Evolutionary conservation across 2,329 filamentous ascomycete genomes (phyloP).

Genomic region (Chalaropsis ovoidea): DNA sequence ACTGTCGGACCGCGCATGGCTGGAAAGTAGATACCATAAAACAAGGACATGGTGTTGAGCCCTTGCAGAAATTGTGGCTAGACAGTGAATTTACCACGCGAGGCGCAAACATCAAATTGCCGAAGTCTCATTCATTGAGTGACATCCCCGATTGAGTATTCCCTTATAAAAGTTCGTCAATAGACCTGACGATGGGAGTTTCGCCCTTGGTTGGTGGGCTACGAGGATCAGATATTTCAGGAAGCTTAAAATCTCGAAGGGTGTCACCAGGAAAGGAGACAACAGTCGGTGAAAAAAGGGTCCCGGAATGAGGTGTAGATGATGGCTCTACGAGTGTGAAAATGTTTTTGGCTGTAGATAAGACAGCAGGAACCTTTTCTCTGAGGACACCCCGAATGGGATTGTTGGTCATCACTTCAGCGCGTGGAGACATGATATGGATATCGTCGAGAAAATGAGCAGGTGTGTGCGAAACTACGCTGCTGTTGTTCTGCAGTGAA

Average conservation of each 20-base stretch:
- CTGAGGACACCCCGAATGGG: slow-evolving; percentile 42
- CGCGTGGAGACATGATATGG: slow-evolving; percentile 59
- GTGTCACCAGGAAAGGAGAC: slow-evolving; percentile 46
- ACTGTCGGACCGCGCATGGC: too few relatives aligned
- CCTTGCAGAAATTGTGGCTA: not conserved
- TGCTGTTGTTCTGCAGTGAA: not conserved
- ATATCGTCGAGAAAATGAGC: slow-evolving; percentile 38
- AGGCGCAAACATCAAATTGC: not conserved
- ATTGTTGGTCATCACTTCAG: slow-evolving; percentile 61
- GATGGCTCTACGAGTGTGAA: slow-evolving; percentile 46
- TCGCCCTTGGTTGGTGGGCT: slow-evolving; percentile 66
- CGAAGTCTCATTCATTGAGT: not conserved
- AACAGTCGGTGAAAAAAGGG: slow-evolving; percentile 45
- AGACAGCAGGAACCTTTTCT: not conserved
- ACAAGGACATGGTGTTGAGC: not conserved
- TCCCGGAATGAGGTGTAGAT: slow-evolving; percentile 41
- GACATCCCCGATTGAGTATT: too few relatives aligned
- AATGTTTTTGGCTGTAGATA: slow-evolving; percentile 32
- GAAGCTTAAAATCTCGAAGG: slow-evolving; percentile 42
- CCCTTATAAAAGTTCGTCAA: slow-evolving; percentile 55
- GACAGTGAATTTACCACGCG: too few relatives aligned
- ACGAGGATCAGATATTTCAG: slow-evolving; percentile 53
- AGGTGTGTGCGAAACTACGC: not conserved
- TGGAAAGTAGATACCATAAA: too few relatives aligned
- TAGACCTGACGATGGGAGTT: slow-evolving; percentile 65